Evolutionary conservation across 2,329 filamentous ascomycete species (phyloP).

Genomic region (Aspergillus quadrilineatus): DNA sequence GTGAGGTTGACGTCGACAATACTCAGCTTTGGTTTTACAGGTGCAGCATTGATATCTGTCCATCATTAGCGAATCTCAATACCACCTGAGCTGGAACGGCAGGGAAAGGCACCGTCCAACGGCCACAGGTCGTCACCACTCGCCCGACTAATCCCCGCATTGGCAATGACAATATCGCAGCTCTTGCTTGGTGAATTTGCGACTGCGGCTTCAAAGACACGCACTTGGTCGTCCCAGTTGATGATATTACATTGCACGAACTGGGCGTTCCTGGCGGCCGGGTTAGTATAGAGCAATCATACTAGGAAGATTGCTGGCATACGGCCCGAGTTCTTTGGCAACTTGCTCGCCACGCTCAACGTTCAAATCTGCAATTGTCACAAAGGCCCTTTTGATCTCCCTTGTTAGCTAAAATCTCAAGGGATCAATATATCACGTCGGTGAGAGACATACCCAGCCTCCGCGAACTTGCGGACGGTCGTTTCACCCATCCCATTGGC

Average conservation of each 20-base stretch:
- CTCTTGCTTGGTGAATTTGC: conserved; percentile 38
- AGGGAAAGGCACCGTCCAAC: conserved; percentile 29
- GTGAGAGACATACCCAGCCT: conserved; percentile 5
- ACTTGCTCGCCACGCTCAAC: conserved; percentile 31
- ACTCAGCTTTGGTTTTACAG: conserved; percentile 42
- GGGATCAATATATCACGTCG: too few relatives aligned
- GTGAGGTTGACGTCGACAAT: conserved; percentile 45
- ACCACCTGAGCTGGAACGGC: neutral
- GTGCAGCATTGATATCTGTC: conserved; percentile 17
- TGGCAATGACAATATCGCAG: conserved; percentile 50
- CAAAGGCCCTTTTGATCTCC: conserved; percentile 14
- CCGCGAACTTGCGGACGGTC: conserved; percentile 24
- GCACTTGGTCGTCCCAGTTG: conserved; percentile 46
- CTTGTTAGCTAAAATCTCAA: too few relatives aligned
- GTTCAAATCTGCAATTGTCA: conserved; percentile 35
- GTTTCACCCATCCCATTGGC: conserved; percentile 30
- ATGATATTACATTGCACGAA: conserved; percentile 47
- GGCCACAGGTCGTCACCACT: conserved; percentile 42
- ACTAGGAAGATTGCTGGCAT: neutral
- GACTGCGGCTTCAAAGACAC: conserved; percentile 44
- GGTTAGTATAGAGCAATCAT: neutral
- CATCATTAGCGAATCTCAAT: neutral
- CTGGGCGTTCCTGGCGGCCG: conserved; percentile 16
- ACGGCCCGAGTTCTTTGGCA: conserved; percentile 36
- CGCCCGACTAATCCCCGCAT: conserved; percentile 44